These are phyloP conservation scores for Rubroboletus satanas DNA, from an alignment of 768 basidiomycete genomes.

Conservation along the genomic window DNA sequence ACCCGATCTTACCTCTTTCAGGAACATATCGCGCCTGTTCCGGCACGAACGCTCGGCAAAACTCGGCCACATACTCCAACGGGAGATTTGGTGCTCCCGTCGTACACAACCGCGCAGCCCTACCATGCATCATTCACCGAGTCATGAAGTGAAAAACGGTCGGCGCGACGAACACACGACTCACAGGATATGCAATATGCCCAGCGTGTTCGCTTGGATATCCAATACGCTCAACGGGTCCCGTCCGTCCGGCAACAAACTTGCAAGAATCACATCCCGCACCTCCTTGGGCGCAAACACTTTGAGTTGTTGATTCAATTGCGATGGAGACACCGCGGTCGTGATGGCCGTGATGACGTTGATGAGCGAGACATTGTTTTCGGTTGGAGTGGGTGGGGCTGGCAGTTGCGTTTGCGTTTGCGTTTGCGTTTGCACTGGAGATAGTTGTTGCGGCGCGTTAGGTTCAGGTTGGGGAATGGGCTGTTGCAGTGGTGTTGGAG, in stretches of 20 bases:
- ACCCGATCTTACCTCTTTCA: slow-evolving; percentile 50
- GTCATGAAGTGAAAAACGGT: background rate
- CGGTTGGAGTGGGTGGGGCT: background rate
- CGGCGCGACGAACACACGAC: slow-evolving; percentile 21
- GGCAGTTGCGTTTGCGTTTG: slow-evolving; percentile 8
- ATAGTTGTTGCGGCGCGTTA: slow-evolving; percentile 14
- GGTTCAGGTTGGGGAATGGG: slow-evolving; percentile 13
- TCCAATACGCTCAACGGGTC: slow-evolving; percentile 66
- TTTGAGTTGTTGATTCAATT: slow-evolving; percentile 44
- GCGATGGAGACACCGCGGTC: slow-evolving; percentile 33
- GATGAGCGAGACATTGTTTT: slow-evolving; percentile 32
- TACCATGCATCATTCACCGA: slow-evolving; percentile 19
- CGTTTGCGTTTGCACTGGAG: slow-evolving; percentile 11
- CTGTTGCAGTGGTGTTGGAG: slow-evolving; percentile 23
- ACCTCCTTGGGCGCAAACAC: slow-evolving; percentile 52
- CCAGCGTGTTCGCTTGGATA: slow-evolving; percentile 54
- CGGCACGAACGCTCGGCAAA: slow-evolving; percentile 60
- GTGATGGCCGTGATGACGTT: slow-evolving; percentile 46
- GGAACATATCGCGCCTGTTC: slow-evolving; percentile 64
- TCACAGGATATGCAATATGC: slow-evolving; percentile 70
- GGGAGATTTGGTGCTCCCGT: slow-evolving; percentile 38
- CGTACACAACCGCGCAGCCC: slow-evolving; percentile 55
- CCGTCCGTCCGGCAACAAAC: slow-evolving; percentile 51
- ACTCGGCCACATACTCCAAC: slow-evolving; percentile 44
- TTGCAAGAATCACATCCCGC: slow-evolving; percentile 53